These are phyloP conservation scores for Hawksworthiomyces lignivorus DNA, from an alignment of 2,329 filamentous ascomycete genomes.

Conservation along the genomic window DNA sequence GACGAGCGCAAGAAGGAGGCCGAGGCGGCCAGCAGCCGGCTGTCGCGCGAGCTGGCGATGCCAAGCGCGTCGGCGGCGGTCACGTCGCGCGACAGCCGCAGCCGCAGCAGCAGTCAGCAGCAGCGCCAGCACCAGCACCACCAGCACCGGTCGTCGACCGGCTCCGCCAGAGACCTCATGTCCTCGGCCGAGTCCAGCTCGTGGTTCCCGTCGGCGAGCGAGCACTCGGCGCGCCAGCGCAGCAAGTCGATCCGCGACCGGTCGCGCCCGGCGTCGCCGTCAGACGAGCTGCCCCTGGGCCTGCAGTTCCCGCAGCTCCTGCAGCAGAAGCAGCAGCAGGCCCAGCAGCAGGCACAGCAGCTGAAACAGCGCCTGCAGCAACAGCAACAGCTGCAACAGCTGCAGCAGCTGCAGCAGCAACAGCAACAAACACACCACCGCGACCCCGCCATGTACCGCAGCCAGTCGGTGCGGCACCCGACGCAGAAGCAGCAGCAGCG, in stretches of 20 bases:
- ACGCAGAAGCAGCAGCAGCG: background rate
- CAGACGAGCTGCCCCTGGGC: slow-evolving; percentile 11
- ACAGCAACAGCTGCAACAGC: slow-evolving; percentile 30
- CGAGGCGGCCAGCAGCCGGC: slow-evolving; percentile 9
- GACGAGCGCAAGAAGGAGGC: slow-evolving; percentile 37
- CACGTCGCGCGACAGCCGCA: slow-evolving; percentile 7
- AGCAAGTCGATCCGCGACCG: slow-evolving; percentile 8
- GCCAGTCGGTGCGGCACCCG: slow-evolving; percentile 4
- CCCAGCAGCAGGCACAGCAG: slow-evolving; percentile 22
- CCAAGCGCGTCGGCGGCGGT: background rate
- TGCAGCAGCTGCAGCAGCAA: slow-evolving; percentile 28
- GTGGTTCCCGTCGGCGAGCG: slow-evolving; percentile 32
- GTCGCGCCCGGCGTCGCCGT: slow-evolving; percentile 9
- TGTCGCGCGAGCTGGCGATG: background rate
- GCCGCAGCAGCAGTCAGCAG: too few species aligned
- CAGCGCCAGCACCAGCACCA: too few species aligned
- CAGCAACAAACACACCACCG: too few species aligned
- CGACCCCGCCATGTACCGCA: slow-evolving; percentile 3
- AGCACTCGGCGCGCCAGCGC: slow-evolving; percentile 19
- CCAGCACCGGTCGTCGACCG: slow-evolving; percentile 5
- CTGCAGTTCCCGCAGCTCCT: slow-evolving; percentile 9
- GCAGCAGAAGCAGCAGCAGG: slow-evolving; percentile 14
- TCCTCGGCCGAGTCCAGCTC: slow-evolving; percentile 10
- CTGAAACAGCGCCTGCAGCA: slow-evolving; percentile 39
- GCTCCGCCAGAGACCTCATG: background rate